Conservation (phyloP, 257 asterid genomes). For the Plantago major region DNA sequence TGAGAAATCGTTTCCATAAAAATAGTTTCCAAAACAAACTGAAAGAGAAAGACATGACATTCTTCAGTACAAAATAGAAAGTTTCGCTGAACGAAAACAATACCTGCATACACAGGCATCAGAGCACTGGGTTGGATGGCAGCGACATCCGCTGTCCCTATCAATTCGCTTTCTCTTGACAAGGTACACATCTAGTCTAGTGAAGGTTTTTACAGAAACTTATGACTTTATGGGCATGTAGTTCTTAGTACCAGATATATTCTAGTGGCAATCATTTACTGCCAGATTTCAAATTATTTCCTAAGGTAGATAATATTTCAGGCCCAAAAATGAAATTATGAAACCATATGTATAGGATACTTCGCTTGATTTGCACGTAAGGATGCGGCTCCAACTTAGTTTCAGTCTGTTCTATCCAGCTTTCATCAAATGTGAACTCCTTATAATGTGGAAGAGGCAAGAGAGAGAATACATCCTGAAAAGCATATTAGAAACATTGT, state of each 20-base stretch:
- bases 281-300: not conserved
- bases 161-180: constrained; percentile 70
- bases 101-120: constrained; percentile 91
- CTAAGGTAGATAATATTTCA: constrained; percentile 9
- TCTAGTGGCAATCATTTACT: not conserved
- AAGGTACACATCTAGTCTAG: constrained; percentile 64
- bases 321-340: constrained; percentile 15
- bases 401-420: constrained; percentile 56
- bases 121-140: constrained; percentile 58
- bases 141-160: constrained; percentile 80
- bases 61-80: not conserved
- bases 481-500: constrained; percentile 20
- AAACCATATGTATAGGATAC: constrained; percentile 58
- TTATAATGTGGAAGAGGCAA: constrained; percentile 67
- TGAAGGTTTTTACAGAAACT: constrained; percentile 33
- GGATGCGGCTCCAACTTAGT: constrained; percentile 55
- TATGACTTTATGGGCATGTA: constrained; percentile 8
- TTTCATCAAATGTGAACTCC: constrained; percentile 73
- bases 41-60: not conserved
- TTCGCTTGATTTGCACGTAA: constrained; percentile 69
- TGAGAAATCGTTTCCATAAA: constrained; percentile 3
- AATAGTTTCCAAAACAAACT: not conserved
- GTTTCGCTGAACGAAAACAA: constrained; percentile 9
- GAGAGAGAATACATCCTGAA: constrained; percentile 60
- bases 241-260: constrained; percentile 10